Percentiles rank a stretch among this genome's conserved stretches.
phyloP scores from a whole-genome alignment of 768 basidiomycete species.

The Russula dissimulans region DNA sequence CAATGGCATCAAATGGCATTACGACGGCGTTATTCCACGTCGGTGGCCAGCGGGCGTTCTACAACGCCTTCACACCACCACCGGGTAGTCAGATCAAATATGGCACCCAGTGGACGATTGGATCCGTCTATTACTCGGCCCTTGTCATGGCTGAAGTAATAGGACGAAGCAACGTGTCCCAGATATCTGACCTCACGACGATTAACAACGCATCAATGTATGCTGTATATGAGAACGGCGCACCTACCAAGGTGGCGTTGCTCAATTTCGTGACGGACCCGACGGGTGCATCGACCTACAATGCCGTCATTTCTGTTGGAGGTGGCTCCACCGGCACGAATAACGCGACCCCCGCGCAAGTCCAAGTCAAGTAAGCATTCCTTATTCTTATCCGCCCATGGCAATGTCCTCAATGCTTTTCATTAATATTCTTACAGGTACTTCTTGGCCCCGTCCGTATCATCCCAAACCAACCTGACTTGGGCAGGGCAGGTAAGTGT shows the following conservation, averaged over 20 bases:
- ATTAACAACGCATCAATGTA: slow-evolving; percentile 46
- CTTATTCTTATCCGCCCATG: background rate
- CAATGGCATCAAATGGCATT: slow-evolving; percentile 42
- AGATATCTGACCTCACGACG: slow-evolving; percentile 54
- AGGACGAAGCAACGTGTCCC: slow-evolving; percentile 52
- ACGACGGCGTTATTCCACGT: slow-evolving; percentile 39
- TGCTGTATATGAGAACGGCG: slow-evolving; percentile 65
- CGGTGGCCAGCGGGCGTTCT: slow-evolving; percentile 56
- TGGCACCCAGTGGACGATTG: slow-evolving; percentile 60
- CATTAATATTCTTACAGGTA: slow-evolving; percentile 33
- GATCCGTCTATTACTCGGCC: slow-evolving; percentile 64
- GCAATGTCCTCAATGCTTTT: background rate
- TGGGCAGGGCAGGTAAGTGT: slow-evolving; percentile 66
- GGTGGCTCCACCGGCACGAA: slow-evolving; percentile 34
- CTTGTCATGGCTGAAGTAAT: slow-evolving; percentile 62
- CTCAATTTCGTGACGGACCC: slow-evolving; percentile 67
- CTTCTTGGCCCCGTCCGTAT: slow-evolving; percentile 45
- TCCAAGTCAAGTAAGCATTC: slow-evolving; percentile 44
- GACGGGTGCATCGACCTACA: slow-evolving; percentile 44
- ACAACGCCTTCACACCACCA: slow-evolving; percentile 46
- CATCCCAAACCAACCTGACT: slow-evolving; percentile 54
- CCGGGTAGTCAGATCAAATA: slow-evolving; percentile 44
- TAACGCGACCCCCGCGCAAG: slow-evolving; percentile 35
- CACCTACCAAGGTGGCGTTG: slow-evolving; percentile 50
- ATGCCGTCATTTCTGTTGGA: slow-evolving; percentile 40